Base-by-base conservation (phyloP, 129 eudicot genomes). In the Chrysanthemum seticuspe region DNA sequence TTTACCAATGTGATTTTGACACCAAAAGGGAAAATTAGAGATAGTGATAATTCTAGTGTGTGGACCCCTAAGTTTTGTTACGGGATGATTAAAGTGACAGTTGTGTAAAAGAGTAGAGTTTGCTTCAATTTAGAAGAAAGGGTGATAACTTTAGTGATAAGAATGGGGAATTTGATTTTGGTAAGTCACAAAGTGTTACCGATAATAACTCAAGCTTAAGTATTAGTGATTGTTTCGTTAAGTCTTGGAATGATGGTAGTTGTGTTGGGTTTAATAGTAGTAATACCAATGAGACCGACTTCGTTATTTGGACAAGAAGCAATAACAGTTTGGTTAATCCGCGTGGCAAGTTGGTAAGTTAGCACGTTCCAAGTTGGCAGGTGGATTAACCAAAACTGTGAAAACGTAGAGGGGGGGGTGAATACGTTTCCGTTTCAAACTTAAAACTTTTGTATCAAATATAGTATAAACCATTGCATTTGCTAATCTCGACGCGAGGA, bases 191-290 rank as follows among this genome's bases (percentile, higher is more conserved):
- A 31, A 80, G n/a, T 36, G 10, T 0, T 56, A 61, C 44, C 19
- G 76, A 79, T 53, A 13, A 11, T 3, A 81, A 47, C 61, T 15
- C 80, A 12, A 78, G 75, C 73, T 44, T 76, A 49, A 76, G 84
- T 69, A 14, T 73, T 56, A 67, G 88, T 63, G 92, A 87, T 53
- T 87, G 92, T 62, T 76, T 73, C 58, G 70, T 65, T 8, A 74
- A 15, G 19, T 87, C 89, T 27, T 84, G 80, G 89, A 66, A 78
- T 18, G 65, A 87, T 58, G 82, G 89, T 55, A 68, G 52, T 2
- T 87, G 93, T 68, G 66, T 74, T 11, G 89, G 76, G 61, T 87
- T 71, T 68, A 12, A 4, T 1, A 68, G 45, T 44, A 60, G 16
- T 36, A 48, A 14, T 15, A 45, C n/a, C 1, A 63, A 70, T 67